A percentile compares a stretch with the other conserved stretches of the same genome.
Evolutionary conservation across 106 monocot species (phyloP).

Genomic region (Phalaenopsis aphrodite): DNA sequence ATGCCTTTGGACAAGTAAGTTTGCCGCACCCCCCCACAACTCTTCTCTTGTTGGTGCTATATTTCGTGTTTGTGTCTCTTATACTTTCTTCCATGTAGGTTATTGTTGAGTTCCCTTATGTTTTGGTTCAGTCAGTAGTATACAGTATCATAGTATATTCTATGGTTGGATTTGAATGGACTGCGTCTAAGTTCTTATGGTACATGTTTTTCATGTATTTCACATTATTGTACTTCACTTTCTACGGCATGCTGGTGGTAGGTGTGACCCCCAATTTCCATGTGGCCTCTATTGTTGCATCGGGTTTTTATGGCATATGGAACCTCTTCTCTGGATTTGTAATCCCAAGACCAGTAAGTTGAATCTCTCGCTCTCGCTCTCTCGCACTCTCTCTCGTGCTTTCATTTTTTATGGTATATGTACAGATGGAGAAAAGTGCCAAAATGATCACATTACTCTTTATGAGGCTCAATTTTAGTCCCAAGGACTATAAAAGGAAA

Average conservation of each 20-base stretch:
- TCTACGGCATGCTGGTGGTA: slow-evolving; percentile 39
- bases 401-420: background rate
- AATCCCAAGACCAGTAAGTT: slow-evolving; percentile 27
- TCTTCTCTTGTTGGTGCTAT: background rate
- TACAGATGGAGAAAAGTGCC: background rate
- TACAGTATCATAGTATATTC: slow-evolving; percentile 38
- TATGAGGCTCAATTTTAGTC: no score
- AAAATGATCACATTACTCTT: no score
- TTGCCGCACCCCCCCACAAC: background rate
- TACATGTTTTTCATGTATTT: slow-evolving; percentile 45
- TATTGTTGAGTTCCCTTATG: slow-evolving; percentile 41
- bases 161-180: slow-evolving; percentile 56
- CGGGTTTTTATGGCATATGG: slow-evolving; percentile 41
- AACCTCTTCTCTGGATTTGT: slow-evolving; percentile 48
- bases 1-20: slow-evolving; percentile 65
- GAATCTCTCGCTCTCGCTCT: background rate
- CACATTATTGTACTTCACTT: slow-evolving; percentile 47
- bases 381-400: background rate
- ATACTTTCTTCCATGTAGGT: slow-evolving; percentile 22
- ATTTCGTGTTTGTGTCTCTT: background rate
- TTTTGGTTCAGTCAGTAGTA: slow-evolving; percentile 29
- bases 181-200: slow-evolving; percentile 41
- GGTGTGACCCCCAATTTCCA: slow-evolving; percentile 39
- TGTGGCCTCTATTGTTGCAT: slow-evolving; percentile 31
- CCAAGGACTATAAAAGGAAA: no score